Percentiles rank a stretch among this genome's conserved stretches.
phyloP scores from a whole-genome alignment of 1,139 yeast genomes.

The Scheffersomyces segobiensis region DNA sequence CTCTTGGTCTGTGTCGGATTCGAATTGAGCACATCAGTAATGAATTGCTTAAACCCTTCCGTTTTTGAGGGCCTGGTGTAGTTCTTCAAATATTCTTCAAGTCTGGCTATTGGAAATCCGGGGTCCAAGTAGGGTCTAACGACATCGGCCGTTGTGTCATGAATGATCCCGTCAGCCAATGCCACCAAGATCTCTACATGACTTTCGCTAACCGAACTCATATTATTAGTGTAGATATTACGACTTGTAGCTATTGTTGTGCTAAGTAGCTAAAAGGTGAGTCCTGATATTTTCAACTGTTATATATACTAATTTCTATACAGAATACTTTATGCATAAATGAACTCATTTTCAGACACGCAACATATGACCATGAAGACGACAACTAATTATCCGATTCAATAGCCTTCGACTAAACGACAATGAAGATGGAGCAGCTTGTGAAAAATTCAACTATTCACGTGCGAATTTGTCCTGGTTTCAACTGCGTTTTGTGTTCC shows the following conservation, averaged over 20 bases:
- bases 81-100: constrained; percentile 33
- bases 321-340: neutral
- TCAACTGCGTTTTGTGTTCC: neutral
- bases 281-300: neutral
- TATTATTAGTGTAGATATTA: too few species aligned
- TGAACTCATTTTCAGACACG: neutral
- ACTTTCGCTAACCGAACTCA: constrained; percentile 16
- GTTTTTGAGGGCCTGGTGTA: constrained; percentile 32
- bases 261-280: neutral
- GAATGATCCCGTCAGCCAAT: constrained; percentile 39
- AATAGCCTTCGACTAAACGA: neutral
- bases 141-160: constrained; percentile 31
- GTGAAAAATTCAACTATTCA: neutral
- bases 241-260: neutral
- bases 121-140: constrained; percentile 28
- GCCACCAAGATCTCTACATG: constrained; percentile 27
- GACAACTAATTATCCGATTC: neutral
- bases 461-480: neutral
- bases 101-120: constrained; percentile 27
- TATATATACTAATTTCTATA: neutral
- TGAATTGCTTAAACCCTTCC: constrained; percentile 25
- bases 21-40: constrained; percentile 10
- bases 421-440: neutral
- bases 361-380: neutral
- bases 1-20: constrained; percentile 19